Conservation (phyloP, 139 green algal genomes). For the Raphidocelis subcapitata region DNA sequence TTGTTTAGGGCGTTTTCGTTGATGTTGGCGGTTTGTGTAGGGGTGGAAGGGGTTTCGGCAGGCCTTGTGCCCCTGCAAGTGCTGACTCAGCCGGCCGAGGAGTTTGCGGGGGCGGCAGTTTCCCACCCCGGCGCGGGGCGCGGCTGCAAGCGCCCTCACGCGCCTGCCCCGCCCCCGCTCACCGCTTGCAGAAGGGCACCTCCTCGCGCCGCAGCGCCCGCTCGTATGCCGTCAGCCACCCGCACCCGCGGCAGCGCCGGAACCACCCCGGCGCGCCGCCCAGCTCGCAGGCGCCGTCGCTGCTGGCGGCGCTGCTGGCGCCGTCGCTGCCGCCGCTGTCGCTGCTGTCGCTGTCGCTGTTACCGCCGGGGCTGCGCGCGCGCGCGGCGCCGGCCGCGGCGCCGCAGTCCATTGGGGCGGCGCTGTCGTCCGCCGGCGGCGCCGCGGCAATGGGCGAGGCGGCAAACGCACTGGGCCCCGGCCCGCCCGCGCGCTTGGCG, state of each 20-base stretch:
- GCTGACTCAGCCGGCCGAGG: not conserved
- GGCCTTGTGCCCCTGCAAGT: not conserved
- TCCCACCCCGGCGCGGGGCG: not conserved
- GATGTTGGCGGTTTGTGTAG: not conserved
- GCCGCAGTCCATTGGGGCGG: not conserved
- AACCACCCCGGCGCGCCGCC: not conserved
- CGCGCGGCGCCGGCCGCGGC: not conserved
- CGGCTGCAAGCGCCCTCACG: not conserved
- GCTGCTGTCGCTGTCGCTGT: not conserved
- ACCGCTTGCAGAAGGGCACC: constrained; percentile 27
- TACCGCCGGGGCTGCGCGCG: not conserved
- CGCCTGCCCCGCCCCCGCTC: not conserved
- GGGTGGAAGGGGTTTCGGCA: not conserved
- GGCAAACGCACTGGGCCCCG: too few relatives aligned
- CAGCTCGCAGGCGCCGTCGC: not conserved
- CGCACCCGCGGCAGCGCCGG: constrained; percentile 10
- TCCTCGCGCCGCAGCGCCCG: not conserved
- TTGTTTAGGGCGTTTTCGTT: not conserved
- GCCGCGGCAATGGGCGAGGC: too few relatives aligned
- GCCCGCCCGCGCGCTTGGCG: too few relatives aligned
- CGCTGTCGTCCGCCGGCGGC: too few relatives aligned
- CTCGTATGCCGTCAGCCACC: constrained; percentile 25
- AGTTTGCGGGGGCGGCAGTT: not conserved
- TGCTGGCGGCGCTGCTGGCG: not conserved
- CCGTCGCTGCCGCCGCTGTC: constrained; percentile 16